Base-by-base conservation (phyloP, 2,329 filamentous ascomycete genomes). In the Hymenoscyphus infarciens region DNA sequence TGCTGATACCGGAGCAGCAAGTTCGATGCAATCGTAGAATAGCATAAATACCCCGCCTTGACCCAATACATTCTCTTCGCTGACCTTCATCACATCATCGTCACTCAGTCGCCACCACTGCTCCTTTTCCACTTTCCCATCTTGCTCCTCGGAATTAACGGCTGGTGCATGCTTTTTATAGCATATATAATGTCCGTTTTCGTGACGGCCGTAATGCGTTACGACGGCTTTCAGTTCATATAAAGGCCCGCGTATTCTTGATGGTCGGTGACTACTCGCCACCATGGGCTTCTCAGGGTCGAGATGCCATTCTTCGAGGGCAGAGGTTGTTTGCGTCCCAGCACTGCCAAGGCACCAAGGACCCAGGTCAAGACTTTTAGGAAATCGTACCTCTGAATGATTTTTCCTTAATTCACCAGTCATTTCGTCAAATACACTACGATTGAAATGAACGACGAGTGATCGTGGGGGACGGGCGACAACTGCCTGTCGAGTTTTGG, bases 151-250 rank as follows among this genome's bases (percentile, higher is more conserved):
- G 7, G 61, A 55, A 19, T 27, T n/a, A 11, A 5, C 25, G 25
- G 58, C 29, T 49, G 84, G 81, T 8, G 42, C 42, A 71, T 91
- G 88, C 71, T 89, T 90, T 59, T 91, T 84, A 75, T 95, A 97
- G 74, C 92, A 96, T 45, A 97, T 87, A 70, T 99, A 98, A 77
- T 99, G 95, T 0, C 95, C 95, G 70, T 96, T 97, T 66, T 97
- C 92, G 74, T 98, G 95, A 35, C 90, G 83, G 3, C 95, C 95
- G 65, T 90, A 91, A 73, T 98, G 95, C 0, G 92, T 95, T 10
- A 98, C 85, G 0, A 94, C 90, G 33, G 93, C 92, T 60, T 89
- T 85, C 16, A 98, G 80, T 72, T 91, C 86, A 74, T 96, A 98
- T 1, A 88, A 79, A 31, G 81, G 81, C 2, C 86, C 85, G 0